A percentile compares a stretch with the other conserved stretches of the same genome.
Conservation (phyloP, 2,329 filamentous ascomycete genomes). For the Claviceps monticola region DNA sequence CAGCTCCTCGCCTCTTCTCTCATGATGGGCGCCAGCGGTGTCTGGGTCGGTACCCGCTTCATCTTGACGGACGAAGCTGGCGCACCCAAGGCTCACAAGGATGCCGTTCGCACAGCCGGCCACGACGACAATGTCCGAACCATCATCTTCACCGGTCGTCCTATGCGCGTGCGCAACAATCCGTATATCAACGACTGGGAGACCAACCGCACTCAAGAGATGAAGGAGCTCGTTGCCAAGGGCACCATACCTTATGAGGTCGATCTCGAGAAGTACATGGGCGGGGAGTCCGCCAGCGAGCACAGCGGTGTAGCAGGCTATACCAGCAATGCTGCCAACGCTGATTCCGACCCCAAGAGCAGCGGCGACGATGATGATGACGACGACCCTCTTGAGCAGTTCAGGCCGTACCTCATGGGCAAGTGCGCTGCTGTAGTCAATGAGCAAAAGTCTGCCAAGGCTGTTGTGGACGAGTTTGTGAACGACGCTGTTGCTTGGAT, state of each 20-base stretch:
- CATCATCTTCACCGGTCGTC: constrained; percentile 96
- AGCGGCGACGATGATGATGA: constrained; percentile 57
- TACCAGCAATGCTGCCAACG: constrained; percentile 45
- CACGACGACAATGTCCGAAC: constrained; percentile 96
- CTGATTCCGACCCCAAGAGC: constrained; percentile 42
- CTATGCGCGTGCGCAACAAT: constrained; percentile 86
- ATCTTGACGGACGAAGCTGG: constrained; percentile 89
- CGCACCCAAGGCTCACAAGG: constrained; percentile 85
- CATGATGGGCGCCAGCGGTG: constrained; percentile 81
- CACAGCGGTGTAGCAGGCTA: constrained; percentile 44
- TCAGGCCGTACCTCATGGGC: constrained; percentile 87
- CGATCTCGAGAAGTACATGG: constrained; percentile 71
- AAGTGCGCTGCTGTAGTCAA: constrained; percentile 90
- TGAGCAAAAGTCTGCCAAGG: constrained; percentile 83
- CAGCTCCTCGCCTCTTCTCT: constrained; percentile 78
- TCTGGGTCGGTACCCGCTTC: constrained; percentile 96
- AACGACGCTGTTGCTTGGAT: constrained; percentile 61
- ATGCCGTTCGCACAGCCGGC: constrained; percentile 78
- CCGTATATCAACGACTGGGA: constrained; percentile 94
- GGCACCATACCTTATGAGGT: constrained; percentile 88
- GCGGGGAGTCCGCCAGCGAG: constrained; percentile 38
- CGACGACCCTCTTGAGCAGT: constrained; percentile 79
- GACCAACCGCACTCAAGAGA: constrained; percentile 75
- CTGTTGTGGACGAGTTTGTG: constrained; percentile 88
- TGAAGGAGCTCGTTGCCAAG: constrained; percentile 80